phyloP scores from a whole-genome alignment of 2,329 filamentous ascomycete genomes.

The Falciphora oryzae region DNA sequence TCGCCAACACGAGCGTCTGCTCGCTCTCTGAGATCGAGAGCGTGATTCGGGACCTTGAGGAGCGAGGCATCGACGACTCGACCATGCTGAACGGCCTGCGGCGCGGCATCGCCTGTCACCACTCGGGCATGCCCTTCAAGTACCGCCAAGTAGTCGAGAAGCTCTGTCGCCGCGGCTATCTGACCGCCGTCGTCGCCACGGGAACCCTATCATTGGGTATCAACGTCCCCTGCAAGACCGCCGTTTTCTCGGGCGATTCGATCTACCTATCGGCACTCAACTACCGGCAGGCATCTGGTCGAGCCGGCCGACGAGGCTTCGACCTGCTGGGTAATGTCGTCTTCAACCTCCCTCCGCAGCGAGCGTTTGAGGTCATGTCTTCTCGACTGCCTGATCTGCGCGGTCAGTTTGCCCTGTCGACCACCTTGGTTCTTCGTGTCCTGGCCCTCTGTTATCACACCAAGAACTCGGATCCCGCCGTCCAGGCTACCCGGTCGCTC shows the following conservation, averaged over 20 bases:
- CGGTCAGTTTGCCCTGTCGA: conserved; percentile 74
- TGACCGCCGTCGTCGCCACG: conserved; percentile 67
- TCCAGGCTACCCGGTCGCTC: conserved; percentile 57
- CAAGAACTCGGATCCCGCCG: conserved; percentile 55
- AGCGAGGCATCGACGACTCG: conserved; percentile 38
- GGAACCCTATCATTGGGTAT: conserved; percentile 72
- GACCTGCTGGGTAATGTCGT: conserved; percentile 77
- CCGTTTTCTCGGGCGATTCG: conserved; percentile 70
- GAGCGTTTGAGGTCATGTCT: conserved; percentile 64
- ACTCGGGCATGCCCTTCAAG: conserved; percentile 71
- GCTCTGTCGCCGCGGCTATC: conserved; percentile 65
- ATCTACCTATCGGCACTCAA: conserved; percentile 69
- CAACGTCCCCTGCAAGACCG: conserved; percentile 80
- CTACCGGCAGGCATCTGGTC: conserved; percentile 70
- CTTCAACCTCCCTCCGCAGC: conserved; percentile 59
- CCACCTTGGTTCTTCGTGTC: conserved; percentile 63
- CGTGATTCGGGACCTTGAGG: conserved; percentile 45
- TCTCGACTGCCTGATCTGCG: conserved; percentile 67
- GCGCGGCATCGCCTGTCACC: conserved; percentile 70
- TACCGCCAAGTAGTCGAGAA: conserved; percentile 73
- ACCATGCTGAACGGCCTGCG: conserved; percentile 55
- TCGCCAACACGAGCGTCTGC: conserved; percentile 57
- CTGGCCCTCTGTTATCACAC: conserved; percentile 63
- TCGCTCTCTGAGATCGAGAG: conserved; percentile 52
- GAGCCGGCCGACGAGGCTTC: conserved; percentile 74